Evolutionary conservation across 2,329 filamentous ascomycete species (phyloP).

Genomic region (Fusarium irregulare): DNA sequence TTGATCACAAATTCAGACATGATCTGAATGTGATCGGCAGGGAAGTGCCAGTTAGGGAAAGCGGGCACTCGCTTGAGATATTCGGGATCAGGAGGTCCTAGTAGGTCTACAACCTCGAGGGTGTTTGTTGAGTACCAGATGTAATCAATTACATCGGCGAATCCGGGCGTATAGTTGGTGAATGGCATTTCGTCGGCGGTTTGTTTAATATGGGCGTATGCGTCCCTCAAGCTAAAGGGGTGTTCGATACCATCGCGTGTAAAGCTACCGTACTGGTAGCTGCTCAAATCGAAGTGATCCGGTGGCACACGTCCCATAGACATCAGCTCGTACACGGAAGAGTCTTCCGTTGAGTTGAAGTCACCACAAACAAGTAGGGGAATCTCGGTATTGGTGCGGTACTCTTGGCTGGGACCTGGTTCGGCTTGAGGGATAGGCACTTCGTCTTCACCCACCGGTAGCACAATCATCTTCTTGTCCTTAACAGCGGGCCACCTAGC

Average conservation of each 20-base stretch:
- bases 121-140: conserved; percentile 97
- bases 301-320: conserved; percentile 81
- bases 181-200: conserved; percentile 87
- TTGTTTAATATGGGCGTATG: conserved; percentile 85
- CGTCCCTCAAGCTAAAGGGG: conserved; percentile 91
- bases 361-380: conserved; percentile 93
- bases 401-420: conserved; percentile 85
- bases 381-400: conserved; percentile 86
- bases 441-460: conserved; percentile 59
- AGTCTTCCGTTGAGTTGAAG: conserved; percentile 90
- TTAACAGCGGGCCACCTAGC: conserved; percentile 81
- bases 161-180: conserved; percentile 97
- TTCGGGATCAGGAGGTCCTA: conserved; percentile 86
- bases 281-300: conserved; percentile 82
- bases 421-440: conserved; percentile 65
- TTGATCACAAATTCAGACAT: conserved; percentile 92
- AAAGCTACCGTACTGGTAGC: conserved; percentile 91
- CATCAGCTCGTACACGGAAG: conserved; percentile 91
- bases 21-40: conserved; percentile 90
- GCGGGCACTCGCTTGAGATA: conserved; percentile 89
- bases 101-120: conserved; percentile 82
- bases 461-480: conserved; percentile 75
- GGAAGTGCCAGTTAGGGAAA: conserved; percentile 95
- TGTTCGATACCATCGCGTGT: conserved; percentile 93
- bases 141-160: conserved; percentile 92